A percentile compares a stretch with the other conserved stretches of the same genome.
Conservation (phyloP, 257 asterid genomes). For the Asclepias syriaca region DNA sequence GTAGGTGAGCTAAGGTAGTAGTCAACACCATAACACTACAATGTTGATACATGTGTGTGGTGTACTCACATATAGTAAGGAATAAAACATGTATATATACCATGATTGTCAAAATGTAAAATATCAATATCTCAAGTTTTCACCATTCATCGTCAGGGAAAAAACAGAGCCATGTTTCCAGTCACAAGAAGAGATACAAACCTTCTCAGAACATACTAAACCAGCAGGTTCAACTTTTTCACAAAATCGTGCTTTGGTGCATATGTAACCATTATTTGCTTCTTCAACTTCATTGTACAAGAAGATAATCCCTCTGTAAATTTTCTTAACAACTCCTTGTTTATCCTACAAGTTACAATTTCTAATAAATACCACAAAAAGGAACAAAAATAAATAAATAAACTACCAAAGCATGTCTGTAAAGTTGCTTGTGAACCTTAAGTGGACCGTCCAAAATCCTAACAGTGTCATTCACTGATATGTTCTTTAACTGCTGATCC, state of each 20-base stretch:
- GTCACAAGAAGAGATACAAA: slow-evolving; percentile 25
- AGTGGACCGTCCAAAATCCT: slow-evolving; percentile 73
- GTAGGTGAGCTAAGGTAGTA: background rate
- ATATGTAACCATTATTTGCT: slow-evolving; percentile 66
- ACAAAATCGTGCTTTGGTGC: slow-evolving; percentile 58
- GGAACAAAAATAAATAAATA: background rate
- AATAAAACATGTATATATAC: background rate
- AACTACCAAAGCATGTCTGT: slow-evolving; percentile 5
- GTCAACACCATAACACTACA: background rate
- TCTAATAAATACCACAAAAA: background rate
- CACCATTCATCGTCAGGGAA: background rate
- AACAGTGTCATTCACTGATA: slow-evolving; percentile 68
- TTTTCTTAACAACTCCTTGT: slow-evolving; percentile 73
- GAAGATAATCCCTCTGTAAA: slow-evolving; percentile 70
- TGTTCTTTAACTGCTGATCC: slow-evolving; percentile 56
- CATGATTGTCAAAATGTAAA: background rate
- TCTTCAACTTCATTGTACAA: slow-evolving; percentile 57
- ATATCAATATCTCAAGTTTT: background rate
- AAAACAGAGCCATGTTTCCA: background rate
- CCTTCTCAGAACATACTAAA: slow-evolving; percentile 51
- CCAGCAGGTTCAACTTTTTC: slow-evolving; percentile 60
- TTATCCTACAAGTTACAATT: slow-evolving; percentile 53
- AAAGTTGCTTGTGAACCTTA: slow-evolving; percentile 47
- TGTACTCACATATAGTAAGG: background rate
- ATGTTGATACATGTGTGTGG: background rate